A percentile compares a stretch with the other conserved stretches of the same genome.
phyloP scores from a whole-genome alignment of 345 rosid species.

The Acer campestre region DNA sequence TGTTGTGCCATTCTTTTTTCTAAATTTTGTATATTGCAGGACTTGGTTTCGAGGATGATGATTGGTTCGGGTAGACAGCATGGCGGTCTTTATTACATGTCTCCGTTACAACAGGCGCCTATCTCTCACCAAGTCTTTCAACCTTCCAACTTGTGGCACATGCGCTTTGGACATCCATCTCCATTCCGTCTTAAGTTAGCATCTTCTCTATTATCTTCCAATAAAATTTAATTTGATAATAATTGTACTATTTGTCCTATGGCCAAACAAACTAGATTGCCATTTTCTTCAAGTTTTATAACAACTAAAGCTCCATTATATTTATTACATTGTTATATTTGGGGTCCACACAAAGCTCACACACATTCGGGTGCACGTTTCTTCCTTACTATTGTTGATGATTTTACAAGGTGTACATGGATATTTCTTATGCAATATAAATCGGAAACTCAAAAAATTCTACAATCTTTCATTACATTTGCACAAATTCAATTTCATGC shows the following conservation, averaged over 20 bases:
- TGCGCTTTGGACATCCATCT: constrained; percentile 14
- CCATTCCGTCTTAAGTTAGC: background rate
- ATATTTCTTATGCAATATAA: no score
- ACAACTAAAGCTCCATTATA: constrained; percentile 7
- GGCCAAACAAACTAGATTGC: constrained; percentile 16
- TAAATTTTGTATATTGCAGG: background rate
- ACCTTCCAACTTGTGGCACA: background rate
- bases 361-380: background rate
- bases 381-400: no score
- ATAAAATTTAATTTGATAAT: background rate
- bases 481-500: background rate
- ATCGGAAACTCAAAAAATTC: no score
- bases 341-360: constrained; percentile 11
- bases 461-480: no score
- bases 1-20: constrained; percentile 9
- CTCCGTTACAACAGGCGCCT: background rate
- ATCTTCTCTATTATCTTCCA: background rate
- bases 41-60: constrained; percentile 8
- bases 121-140: background rate
- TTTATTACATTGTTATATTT: constrained; percentile 19
- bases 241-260: constrained; percentile 12
- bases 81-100: constrained; percentile 1
- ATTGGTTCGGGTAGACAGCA: constrained; percentile 1
- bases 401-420: no score
- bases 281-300: constrained; percentile 16